Evolutionary conservation across 140 eudicot genomes (phyloP), one percentile per base, ranked within the genome.

Genomic region (Senecio squalidus): DNA sequence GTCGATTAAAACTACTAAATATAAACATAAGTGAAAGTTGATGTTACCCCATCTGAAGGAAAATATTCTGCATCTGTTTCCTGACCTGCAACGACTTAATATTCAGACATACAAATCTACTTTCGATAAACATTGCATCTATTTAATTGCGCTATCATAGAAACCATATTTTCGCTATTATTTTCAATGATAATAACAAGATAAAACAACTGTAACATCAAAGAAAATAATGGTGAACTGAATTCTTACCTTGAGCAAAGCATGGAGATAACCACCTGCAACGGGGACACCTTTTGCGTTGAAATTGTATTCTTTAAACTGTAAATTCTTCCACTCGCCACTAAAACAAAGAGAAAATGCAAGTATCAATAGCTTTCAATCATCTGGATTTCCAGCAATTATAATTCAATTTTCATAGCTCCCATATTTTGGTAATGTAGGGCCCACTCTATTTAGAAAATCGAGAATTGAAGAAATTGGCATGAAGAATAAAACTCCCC

Each of bases 11-110:
- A 62, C 27, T 17, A 61, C 34, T 31, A 24, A 40, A 22, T 53
- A 26, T 11, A 56, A 53, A 58, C n/a, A n/a, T n/a, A 61, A 23
- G 36, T 4, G 27, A 49, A 10, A 62, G 41, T 48, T 65, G 20
- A 39, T 48, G 71, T 67, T 88, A 92, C 96, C 99, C 96, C 99
- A 92, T 87, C 40, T 77, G 93, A 72, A 73, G 89, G 77, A 92
- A 88, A 52, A 92, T 92, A 79, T 62, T 87, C 81, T 92, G 81
- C 47, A 92, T 68, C 53, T 87, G 99, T 18, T 72, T 68, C 55
- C 79, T 67, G 1, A 92, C 99, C 99, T 92, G 77, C 44, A 71
- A 46, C 33, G 54, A 60, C 33, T 33, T 40, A 30, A 54, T 45
- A 36, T 27, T 51, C 38, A 60, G 65, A 58, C 11, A 57, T 29